Conservation (phyloP, 2,329 filamentous ascomycete species). For the Torrubiella hemipterigena region DNA sequence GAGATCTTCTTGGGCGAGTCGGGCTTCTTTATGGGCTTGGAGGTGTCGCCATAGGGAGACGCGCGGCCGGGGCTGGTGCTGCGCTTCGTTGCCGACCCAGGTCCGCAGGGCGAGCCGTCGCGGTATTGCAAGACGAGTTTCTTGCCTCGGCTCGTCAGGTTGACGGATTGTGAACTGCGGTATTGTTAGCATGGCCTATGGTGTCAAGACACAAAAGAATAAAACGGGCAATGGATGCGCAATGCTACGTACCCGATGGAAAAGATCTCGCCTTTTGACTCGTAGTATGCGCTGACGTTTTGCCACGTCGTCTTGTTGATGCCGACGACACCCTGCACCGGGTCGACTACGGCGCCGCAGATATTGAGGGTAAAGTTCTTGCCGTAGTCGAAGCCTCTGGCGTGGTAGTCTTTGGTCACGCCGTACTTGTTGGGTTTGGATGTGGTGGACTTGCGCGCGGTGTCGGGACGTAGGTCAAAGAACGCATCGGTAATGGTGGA, state of each 20-base stretch:
- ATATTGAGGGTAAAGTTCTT: conserved; percentile 79
- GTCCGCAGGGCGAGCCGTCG: conserved; percentile 63
- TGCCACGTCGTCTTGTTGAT: conserved; percentile 48
- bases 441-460: conserved; percentile 30
- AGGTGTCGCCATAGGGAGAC: not conserved
- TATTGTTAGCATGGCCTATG: no score
- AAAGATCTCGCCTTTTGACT: conserved; percentile 51
- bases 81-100: conserved; percentile 26
- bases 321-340: conserved; percentile 50
- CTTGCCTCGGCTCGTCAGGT: conserved; percentile 49
- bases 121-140: conserved; percentile 70
- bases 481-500: conserved; percentile 43
- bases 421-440: conserved; percentile 30
- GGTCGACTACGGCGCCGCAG: conserved; percentile 62
- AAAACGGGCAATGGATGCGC: conserved; percentile 4
- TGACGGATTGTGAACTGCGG: conserved; percentile 33
- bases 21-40: conserved; percentile 18
- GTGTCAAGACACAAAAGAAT: no score
- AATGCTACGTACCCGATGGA: conserved; percentile 54
- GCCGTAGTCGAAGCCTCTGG: conserved; percentile 64
- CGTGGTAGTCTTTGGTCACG: conserved; percentile 42
- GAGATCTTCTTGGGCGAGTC: conserved; percentile 17
- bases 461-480: conserved; percentile 46
- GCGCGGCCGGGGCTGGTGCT: conserved; percentile 17
- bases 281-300: conserved; percentile 73